These are phyloP conservation scores for Wickerhamomyces sp. DNA, from an alignment of 1,139 yeast species.

Conservation along the genomic window DNA sequence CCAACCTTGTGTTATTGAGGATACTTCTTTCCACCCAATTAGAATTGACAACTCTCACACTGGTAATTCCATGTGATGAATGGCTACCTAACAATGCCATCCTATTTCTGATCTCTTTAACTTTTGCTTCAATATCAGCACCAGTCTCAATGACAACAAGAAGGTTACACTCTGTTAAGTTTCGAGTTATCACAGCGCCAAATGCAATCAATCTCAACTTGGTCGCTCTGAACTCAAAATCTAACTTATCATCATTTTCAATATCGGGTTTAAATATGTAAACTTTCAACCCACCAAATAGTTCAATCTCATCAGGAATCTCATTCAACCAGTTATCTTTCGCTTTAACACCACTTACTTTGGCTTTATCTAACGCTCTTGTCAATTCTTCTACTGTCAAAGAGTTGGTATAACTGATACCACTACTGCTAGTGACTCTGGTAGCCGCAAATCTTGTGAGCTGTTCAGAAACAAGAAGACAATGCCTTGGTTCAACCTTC, in stretches of 20 bases:
- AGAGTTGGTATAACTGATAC: slow-evolving; percentile 13
- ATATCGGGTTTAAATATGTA: slow-evolving; percentile 23
- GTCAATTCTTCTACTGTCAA: slow-evolving; percentile 15
- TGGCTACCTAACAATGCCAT: slow-evolving; percentile 25
- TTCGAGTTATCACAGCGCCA: slow-evolving; percentile 23
- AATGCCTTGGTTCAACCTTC: slow-evolving; percentile 56
- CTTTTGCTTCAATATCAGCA: slow-evolving; percentile 2
- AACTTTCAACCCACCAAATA: slow-evolving; percentile 26
- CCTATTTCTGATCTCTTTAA: slow-evolving; percentile 12
- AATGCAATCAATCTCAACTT: slow-evolving; percentile 17
- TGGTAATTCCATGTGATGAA: slow-evolving; percentile 19
- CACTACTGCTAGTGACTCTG: slow-evolving; percentile 8
- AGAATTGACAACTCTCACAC: slow-evolving; percentile 39
- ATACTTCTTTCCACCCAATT: slow-evolving; percentile 41
- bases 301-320: background rate
- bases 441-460: slow-evolving; percentile 19
- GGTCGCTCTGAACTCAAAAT: slow-evolving; percentile 6
- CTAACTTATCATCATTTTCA: slow-evolving; percentile 3
- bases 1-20: slow-evolving; percentile 35
- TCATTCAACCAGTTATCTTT: slow-evolving; percentile 5
- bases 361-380: slow-evolving; percentile 7
- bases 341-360: too few relatives aligned
- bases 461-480: slow-evolving; percentile 33
- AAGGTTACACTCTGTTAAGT: slow-evolving; percentile 19
- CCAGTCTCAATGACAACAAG: slow-evolving; percentile 20